These are phyloP conservation scores for Jackrogersella multiformis DNA, from an alignment of 495 filamentous ascomycete species.

Conservation along the genomic window DNA sequence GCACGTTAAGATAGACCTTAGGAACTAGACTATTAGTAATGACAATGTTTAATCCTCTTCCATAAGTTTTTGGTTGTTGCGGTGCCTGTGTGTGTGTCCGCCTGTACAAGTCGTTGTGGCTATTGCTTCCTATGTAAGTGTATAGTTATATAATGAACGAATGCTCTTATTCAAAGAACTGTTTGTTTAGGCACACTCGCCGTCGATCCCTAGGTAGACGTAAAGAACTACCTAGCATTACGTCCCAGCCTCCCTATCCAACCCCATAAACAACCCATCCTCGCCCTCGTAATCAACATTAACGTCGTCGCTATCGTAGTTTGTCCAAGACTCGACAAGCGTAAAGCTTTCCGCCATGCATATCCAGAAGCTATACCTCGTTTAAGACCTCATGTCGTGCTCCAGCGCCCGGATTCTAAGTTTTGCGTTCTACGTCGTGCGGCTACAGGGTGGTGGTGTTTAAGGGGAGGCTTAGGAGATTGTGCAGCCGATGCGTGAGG, in stretches of 20 bases:
- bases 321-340: not conserved
- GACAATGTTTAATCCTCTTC: conserved; percentile 34
- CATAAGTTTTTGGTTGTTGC: not conserved
- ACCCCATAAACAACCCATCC: not conserved
- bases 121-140: too few relatives aligned
- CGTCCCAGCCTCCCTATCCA: not conserved
- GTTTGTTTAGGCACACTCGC: not conserved
- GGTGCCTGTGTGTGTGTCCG: not conserved
- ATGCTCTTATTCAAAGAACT: too few relatives aligned
- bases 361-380: too few relatives aligned
- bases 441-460: too few relatives aligned
- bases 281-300: too few relatives aligned
- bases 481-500: too few relatives aligned
- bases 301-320: not conserved
- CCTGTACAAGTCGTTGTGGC: too few relatives aligned
- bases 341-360: not conserved
- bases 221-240: not conserved
- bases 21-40: conserved; percentile 26
- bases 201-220: not conserved
- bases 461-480: too few relatives aligned
- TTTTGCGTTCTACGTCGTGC: too few relatives aligned
- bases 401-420: too few relatives aligned
- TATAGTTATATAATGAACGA: too few relatives aligned
- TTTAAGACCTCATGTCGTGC: too few relatives aligned
- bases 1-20: conserved; percentile 6